phyloP scores from a whole-genome alignment of 768 basidiomycete species.

The Sarcomyxa edulis region DNA sequence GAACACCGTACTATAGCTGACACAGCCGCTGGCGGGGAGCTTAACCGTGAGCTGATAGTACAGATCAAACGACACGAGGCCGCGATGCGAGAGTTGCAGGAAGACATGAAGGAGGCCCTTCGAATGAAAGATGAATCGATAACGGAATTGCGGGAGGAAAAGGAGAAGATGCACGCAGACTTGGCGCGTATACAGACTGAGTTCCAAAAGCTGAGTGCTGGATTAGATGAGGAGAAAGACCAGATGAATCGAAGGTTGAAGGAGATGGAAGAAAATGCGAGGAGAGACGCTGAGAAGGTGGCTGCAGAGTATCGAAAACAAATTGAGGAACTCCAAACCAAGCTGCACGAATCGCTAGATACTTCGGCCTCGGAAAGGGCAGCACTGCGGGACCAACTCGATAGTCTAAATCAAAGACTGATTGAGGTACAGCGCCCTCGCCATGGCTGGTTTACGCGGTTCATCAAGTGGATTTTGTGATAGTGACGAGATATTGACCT shows the following conservation, averaged over 20 bases:
- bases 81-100: constrained; percentile 40
- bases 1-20: constrained; percentile 20
- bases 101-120: constrained; percentile 42
- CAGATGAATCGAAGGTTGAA: constrained; percentile 22
- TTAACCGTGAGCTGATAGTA: too few species aligned
- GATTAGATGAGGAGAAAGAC: constrained; percentile 31
- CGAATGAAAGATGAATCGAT: constrained; percentile 37
- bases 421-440: too few species aligned
- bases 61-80: constrained; percentile 39
- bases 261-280: constrained; percentile 16
- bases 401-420: too few species aligned
- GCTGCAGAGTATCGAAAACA: constrained; percentile 11
- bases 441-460: too few species aligned
- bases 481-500: too few species aligned
- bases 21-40: constrained; percentile 25
- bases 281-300: constrained; percentile 10
- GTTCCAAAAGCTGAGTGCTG: constrained; percentile 31
- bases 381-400: too few species aligned
- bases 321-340: constrained; percentile 13
- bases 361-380: constrained; percentile 11
- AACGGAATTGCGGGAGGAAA: constrained; percentile 38
- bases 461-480: too few species aligned
- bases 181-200: constrained; percentile 36
- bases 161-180: constrained; percentile 34
- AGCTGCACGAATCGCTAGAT: constrained; percentile 6